Evolutionary conservation across 805 yeast genomes (phyloP), one percentile per base, ranked within the genome.

Genomic region (Ogataea dorogensis): DNA sequence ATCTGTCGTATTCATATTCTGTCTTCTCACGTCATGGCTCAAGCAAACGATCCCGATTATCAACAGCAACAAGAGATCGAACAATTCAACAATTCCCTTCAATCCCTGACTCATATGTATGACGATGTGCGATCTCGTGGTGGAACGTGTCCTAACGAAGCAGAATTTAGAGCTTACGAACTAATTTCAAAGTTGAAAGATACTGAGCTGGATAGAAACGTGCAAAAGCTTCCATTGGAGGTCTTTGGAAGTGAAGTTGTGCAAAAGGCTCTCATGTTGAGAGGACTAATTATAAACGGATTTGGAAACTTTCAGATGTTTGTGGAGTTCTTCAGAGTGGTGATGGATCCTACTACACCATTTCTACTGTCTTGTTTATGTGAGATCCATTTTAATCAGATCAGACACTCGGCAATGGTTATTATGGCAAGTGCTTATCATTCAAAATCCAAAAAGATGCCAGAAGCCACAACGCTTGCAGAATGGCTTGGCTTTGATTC

Each of bases 61-160:
- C 88, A 95, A 7, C 85, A 85, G 49, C 98, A 93, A 57, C 98
- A 93, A 60, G 98, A 93, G 63, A 57, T 91, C 12, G 98, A 93
- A 58, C 98, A 93, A 56, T 73, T 93, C 56, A 88, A 86, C 54
- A 93, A 93, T 53, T 85, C 96, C 0, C 59, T 93, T 30, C 95
- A 91, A 53, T 85, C 98, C 0, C 64, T 93, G 22, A 73, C 85
- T 3, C 96, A 93, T 54, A 85, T 88, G 56, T 93, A 93, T 53
- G 77, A 77, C 37, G 96, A 85, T 51, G 80, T 81, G 8, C 67
- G 94, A 28, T 75, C 79, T 17, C 70, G 73, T 40, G 91, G 88
- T 2, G 79, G 86, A 0, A 43, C 42, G 5, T 76, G 85, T 27
- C 85, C 88, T 0, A 86, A 87, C 50, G 98, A 93, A 60, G 85